These are phyloP conservation scores for Fusarium coicis DNA, from an alignment of 2,329 filamentous ascomycete genomes.

Conservation along the genomic window DNA sequence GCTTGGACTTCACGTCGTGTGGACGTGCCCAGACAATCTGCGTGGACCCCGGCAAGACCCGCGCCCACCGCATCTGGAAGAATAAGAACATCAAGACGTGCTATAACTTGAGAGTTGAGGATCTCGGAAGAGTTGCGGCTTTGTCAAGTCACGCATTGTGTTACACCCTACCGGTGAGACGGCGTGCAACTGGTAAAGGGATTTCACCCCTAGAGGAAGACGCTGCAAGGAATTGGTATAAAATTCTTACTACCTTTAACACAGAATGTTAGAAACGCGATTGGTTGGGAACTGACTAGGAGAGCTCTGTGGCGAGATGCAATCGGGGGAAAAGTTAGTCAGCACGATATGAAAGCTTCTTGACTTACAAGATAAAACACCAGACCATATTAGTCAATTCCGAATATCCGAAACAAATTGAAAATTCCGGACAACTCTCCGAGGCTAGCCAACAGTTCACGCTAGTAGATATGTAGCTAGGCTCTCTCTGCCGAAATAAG, in stretches of 20 bases:
- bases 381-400: no score
- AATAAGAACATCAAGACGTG: not conserved
- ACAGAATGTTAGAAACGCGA: not conserved
- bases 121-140: not conserved
- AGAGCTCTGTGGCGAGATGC: no score
- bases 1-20: not conserved
- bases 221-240: not conserved
- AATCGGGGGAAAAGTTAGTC: no score
- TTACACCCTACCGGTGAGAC: not conserved
- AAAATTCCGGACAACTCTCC: no score
- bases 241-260: not conserved
- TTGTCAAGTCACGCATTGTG: not conserved
- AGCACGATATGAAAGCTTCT: no score
- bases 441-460: no score
- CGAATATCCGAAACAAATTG: no score
- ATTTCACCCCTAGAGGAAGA: not conserved
- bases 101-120: not conserved
- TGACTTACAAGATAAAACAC: no score
- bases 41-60: not conserved
- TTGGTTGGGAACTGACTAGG: not conserved
- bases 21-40: not conserved
- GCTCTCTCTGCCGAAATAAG: no score
- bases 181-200: not conserved
- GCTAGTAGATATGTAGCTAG: no score
- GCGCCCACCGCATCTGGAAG: not conserved